Evolutionary conservation across 495 filamentous ascomycete genomes (phyloP), one percentile per base, ranked within the genome.

Genomic region (Pyrenopolyporus hunteri): DNA sequence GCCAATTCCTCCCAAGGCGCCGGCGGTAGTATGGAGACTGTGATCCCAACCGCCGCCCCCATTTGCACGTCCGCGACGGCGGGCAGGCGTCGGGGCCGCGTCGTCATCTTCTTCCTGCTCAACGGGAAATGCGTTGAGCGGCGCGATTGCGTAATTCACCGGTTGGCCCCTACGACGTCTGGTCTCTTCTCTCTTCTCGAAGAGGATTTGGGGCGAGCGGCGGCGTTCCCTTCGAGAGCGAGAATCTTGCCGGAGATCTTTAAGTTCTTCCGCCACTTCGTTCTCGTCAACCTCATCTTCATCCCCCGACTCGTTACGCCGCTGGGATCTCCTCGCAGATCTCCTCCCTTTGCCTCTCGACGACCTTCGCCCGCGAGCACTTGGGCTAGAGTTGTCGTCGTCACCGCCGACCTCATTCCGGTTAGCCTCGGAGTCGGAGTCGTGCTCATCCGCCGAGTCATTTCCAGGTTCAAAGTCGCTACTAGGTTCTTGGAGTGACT

Each of bases 381-480:
- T 77, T 5, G 78, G 67, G 23, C 72, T 76, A 4, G 76, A 71
- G 19, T 71, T 78, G 20, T 74, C 77, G 22, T 75, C 74, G 11
- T 78, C 72, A 13, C 63, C 68, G 17, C 52, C 70, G n/a, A 42
- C 64, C 0, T 33, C 65, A 6, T 58, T 51, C 16, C 60, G 43
- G 2, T 69, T 70, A 28, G 67, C 68, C 29, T 82, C 81, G 10
- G 75, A 77, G 6, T 39, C 82, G 0, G 77, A 80, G 7, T 63
- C 57, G 13, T 78, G 74, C 4, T 79, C 83, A 3, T 83, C 84
- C 33, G 76, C 82, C 0, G 77, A 82, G 26, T 87, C 87, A 44
- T 86, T 85, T 6, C 82, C 82, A 6, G 91, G 91, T 65, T 96
- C 91, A 66, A 96, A 96, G 61, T 97, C 92, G 70, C 90, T 94